Percentiles rank a stretch among this genome's conserved stretches.
Evolutionary conservation across 225 moss, liverwort and hornwort genomes (phyloP).

Genomic region (Antitrichia curtipendula): DNA sequence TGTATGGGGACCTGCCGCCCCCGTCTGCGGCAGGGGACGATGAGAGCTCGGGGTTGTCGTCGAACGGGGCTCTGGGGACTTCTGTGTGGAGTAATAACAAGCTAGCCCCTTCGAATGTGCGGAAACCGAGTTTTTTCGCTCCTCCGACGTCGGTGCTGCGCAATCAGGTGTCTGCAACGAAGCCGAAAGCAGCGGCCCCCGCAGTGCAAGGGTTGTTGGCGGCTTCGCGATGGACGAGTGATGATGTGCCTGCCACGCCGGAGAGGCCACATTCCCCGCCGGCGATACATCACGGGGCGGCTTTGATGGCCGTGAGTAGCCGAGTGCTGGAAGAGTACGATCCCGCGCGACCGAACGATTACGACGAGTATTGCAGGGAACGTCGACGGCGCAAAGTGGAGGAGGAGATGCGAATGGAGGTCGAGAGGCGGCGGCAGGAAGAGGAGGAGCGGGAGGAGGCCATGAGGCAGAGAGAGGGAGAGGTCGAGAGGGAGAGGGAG

Average conservation of each 20-base stretch:
- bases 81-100: conserved; percentile 78
- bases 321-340: conserved; percentile 93
- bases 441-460: conserved; percentile 90
- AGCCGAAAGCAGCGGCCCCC: conserved; percentile 6
- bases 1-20: conserved; percentile 97
- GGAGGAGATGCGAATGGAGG: conserved; percentile 92
- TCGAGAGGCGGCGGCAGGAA: conserved; percentile 69
- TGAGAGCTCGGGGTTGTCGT: conserved; percentile 25
- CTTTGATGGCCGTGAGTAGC: conserved; percentile 76
- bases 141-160: conserved; percentile 83
- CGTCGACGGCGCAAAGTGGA: conserved; percentile 81
- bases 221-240: conserved; percentile 45
- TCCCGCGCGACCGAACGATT: conserved; percentile 89
- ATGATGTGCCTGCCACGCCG: conserved; percentile 14
- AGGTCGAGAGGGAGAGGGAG: conserved; percentile 37
- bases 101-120: conserved; percentile 74
- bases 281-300: conserved; percentile 43
- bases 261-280: conserved; percentile 52
- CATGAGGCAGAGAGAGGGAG: conserved; percentile 53
- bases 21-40: conserved; percentile 77
- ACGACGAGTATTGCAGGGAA: conserved; percentile 88
- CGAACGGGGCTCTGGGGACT: conserved; percentile 28
- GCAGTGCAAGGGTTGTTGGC: conserved; percentile 9
- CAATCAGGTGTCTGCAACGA: conserved; percentile 52
- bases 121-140: conserved; percentile 72